Evolutionary conservation across 768 basidiomycete genomes (phyloP).

Genomic region (Pleurotus djamor): DNA sequence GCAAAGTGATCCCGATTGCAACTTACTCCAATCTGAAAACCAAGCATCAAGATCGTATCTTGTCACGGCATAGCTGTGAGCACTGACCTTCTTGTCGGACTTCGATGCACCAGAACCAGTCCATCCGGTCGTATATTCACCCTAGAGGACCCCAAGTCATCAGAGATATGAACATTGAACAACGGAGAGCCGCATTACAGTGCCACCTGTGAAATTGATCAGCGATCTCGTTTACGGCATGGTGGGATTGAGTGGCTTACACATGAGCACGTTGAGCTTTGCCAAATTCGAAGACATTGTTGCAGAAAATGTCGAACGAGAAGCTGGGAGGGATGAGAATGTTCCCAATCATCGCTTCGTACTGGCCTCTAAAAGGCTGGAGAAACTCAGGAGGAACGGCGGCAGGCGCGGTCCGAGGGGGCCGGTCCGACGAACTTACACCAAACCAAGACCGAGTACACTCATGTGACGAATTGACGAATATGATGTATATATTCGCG

Average conservation of each 20-base stretch:
- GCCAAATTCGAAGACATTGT: slow-evolving; percentile 38
- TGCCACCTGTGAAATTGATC: slow-evolving; percentile 29
- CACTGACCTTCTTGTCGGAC: slow-evolving; percentile 86
- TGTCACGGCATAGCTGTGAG: neutral
- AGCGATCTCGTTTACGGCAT: neutral
- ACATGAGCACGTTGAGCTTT: slow-evolving; percentile 78
- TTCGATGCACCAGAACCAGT: slow-evolving; percentile 89
- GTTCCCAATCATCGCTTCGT: neutral
- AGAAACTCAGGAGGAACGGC: slow-evolving; percentile 1
- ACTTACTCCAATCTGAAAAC: slow-evolving; percentile 64
- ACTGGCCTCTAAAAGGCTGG: neutral
- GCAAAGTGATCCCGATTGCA: neutral
- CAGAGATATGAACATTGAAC: neutral
- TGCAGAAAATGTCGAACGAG: neutral
- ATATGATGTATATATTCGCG: too few species aligned
- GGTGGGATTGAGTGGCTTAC: slow-evolving; percentile 33
- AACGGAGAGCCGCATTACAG: slow-evolving; percentile 21
- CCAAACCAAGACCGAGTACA: too few species aligned
- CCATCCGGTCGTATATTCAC: slow-evolving; percentile 96
- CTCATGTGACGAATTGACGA: too few species aligned
- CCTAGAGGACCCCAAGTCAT: slow-evolving; percentile 28
- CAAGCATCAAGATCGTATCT: slow-evolving; percentile 3
- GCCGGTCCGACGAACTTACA: neutral
- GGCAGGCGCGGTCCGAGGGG: neutral
- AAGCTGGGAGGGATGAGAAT: slow-evolving; percentile 1